Evolutionary conservation across 2,329 filamentous ascomycete species (phyloP), one percentile per base, ranked within the genome.

Genomic region (Venturia pyrina): DNA sequence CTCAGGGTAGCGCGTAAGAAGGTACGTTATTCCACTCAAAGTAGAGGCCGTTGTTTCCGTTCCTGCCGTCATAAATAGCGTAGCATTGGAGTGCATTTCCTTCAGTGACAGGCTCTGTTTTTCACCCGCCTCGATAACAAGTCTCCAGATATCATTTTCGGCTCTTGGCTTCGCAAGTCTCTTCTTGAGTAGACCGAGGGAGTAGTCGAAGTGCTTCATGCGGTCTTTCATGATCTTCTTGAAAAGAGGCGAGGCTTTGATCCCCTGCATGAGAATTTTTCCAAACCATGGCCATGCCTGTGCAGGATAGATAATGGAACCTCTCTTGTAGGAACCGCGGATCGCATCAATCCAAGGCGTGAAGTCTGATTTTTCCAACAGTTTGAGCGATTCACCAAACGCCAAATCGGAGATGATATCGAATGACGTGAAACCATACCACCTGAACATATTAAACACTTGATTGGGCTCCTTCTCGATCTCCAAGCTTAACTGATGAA

Each of bases 11-110:
- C 67, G 70, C 5, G 78, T 68, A 0, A 79, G 70, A 17, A 72
- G 65, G 65, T 70, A 80, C 0, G 75, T 77, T 10, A 76, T 62
- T 4, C 77, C 79, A 10, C 72, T 74, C 0, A 81, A 69, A 7
- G 77, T 63, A 0, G 75, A 78, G 0, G 79, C 78, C 0, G 78
- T 78, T 0, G 80, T 81, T 65, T 82, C 79, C n/a, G 76, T 77
- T 1, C 79, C 79, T 1, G 78, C 80, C 5, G 77, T 64, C 69
- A 80, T 79, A 41, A 80, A 72, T 0, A 78, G 43, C 1, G 68
- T 67, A 0, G 74, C 70, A 64, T 78, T 78, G 0, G 73, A 66
- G 24, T 78, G 72, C 71, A 81, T 78, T 60, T 81, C 76, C 1
- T 57, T 66, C 28, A 69, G 63, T 3, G 70, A 70, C 69, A 75